Evolutionary conservation across 306 rosid genomes (phyloP).

Genomic region (Carpinus viminea): DNA sequence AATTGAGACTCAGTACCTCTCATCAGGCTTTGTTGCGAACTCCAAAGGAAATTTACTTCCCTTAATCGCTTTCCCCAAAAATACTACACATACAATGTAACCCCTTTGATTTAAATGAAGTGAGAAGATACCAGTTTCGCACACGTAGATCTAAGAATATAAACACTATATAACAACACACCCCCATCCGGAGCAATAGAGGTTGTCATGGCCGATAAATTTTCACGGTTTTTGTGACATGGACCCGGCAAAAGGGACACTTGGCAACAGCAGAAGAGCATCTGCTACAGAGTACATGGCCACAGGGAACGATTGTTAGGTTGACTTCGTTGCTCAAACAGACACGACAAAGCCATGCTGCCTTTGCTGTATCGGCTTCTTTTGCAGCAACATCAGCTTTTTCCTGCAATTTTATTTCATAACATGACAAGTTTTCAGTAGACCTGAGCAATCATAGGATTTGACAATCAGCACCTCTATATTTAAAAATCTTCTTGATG

Average conservation of each 20-base stretch:
- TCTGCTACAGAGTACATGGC: slow-evolving; percentile 90
- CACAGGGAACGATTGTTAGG: slow-evolving; percentile 86
- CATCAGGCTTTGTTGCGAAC: not conserved
- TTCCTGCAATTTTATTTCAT: slow-evolving; percentile 53
- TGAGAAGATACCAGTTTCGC: not conserved
- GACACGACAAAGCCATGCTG: slow-evolving; percentile 91
- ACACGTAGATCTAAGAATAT: not conserved
- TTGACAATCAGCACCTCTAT: not conserved
- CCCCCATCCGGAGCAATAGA: slow-evolving; percentile 9
- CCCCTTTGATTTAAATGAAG: not conserved
- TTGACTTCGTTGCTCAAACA: slow-evolving; percentile 85
- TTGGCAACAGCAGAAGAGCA: slow-evolving; percentile 88
- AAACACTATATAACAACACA: not conserved
- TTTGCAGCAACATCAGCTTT: slow-evolving; percentile 71
- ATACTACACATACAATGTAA: not conserved
- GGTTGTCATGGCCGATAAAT: slow-evolving; percentile 70
- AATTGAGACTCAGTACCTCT: not conserved
- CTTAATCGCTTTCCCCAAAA: not conserved
- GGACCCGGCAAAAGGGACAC: slow-evolving; percentile 94
- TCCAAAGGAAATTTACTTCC: not conserved
- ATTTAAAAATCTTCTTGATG: not conserved
- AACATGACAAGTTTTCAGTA: slow-evolving; percentile 4
- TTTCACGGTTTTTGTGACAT: slow-evolving; percentile 71
- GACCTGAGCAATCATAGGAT: not conserved
- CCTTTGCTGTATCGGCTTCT: slow-evolving; percentile 93